Percentiles rank a stretch among this genome's conserved stretches.
These are phyloP conservation scores for Picea mariana DNA, from an alignment of 83 land plant species.

Conservation along the genomic window DNA sequence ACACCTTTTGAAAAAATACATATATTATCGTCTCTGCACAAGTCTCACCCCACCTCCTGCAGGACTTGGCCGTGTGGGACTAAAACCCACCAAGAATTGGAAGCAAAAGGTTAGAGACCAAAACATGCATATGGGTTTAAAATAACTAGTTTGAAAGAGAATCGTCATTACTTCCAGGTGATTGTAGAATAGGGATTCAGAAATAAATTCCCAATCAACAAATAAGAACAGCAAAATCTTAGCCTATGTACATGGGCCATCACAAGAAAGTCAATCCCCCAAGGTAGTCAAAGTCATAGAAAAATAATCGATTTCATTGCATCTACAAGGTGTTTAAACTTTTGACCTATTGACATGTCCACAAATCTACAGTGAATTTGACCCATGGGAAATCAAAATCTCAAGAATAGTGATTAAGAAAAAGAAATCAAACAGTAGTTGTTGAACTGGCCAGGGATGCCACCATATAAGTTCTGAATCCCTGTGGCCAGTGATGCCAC, in stretches of 20 bases:
- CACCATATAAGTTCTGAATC: too few relatives aligned
- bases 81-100: conserved; percentile 21
- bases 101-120: not conserved
- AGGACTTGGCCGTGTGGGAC: conserved; percentile 86
- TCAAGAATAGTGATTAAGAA: not conserved
- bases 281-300: not conserved
- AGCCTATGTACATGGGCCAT: not conserved
- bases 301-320: not conserved
- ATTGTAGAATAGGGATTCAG: not conserved
- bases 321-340: not conserved
- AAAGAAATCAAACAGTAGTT: not conserved
- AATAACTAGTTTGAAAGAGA: not conserved
- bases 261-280: not conserved
- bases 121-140: too few relatives aligned
- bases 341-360: not conserved
- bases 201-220: not conserved
- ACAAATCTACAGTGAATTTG: not conserved
- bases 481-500: too few relatives aligned
- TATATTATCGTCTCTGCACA: conserved; percentile 89
- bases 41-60: conserved; percentile 90
- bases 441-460: too few relatives aligned
- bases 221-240: not conserved
- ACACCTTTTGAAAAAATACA: conserved; percentile 92
- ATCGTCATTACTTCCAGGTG: not conserved
- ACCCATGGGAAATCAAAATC: not conserved